A percentile compares a stretch with the other conserved stretches of the same genome.
Evolutionary conservation across 2,329 filamentous ascomycete genomes (phyloP).

Genomic region (Beauveria sp.): DNA sequence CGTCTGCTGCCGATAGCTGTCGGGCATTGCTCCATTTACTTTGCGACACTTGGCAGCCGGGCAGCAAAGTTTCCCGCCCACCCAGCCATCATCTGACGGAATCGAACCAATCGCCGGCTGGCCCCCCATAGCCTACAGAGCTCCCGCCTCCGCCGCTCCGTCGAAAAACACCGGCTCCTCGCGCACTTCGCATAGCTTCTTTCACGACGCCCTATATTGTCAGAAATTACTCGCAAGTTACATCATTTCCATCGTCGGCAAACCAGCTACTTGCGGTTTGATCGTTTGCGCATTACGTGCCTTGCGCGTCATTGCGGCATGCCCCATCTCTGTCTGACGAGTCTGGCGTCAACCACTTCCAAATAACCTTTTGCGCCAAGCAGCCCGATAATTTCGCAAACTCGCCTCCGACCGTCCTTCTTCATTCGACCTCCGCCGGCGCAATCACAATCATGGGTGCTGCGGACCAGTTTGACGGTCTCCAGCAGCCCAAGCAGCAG

Average conservation of each 20-base stretch:
- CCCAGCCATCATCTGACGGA: slow-evolving; percentile 6
- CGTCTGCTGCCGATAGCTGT: neutral
- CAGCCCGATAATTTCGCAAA: neutral
- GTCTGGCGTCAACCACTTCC: neutral
- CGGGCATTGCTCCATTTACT: neutral
- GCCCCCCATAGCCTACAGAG: neutral
- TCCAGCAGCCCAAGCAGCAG: slow-evolving; percentile 4
- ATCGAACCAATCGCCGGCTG: slow-evolving; percentile 5
- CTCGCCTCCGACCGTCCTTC: neutral
- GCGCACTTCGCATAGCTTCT: neutral
- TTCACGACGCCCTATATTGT: neutral
- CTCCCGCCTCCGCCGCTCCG: neutral
- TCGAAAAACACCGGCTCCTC: neutral
- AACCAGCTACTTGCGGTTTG: neutral
- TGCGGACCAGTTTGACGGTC: neutral
- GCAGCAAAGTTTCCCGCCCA: neutral
- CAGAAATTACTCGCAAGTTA: neutral
- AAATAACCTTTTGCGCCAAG: neutral
- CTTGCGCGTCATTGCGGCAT: slow-evolving; percentile 1
- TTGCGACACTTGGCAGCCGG: neutral
- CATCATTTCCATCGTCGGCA: neutral
- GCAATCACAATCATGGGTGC: neutral
- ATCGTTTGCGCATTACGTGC: neutral
- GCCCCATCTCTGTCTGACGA: neutral
- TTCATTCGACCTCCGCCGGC: neutral